Conservation (phyloP, 805 yeast genomes). For the Wickerhamiella spandovensis region DNA sequence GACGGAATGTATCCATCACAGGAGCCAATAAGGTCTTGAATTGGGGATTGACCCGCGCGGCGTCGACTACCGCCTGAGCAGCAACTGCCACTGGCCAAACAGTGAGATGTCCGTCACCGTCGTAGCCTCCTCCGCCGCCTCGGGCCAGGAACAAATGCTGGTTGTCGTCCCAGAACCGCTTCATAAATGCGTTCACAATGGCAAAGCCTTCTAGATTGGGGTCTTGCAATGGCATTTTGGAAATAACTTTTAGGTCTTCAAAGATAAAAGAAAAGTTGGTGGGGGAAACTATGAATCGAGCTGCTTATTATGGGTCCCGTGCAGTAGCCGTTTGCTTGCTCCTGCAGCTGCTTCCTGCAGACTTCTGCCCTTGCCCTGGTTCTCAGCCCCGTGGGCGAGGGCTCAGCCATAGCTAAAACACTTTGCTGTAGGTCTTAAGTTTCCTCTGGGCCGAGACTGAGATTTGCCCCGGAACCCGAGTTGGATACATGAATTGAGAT, state of each 20-base stretch:
- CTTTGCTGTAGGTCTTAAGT: too few relatives aligned
- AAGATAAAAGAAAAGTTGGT: neutral
- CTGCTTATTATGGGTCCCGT: neutral
- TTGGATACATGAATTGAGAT: too few relatives aligned
- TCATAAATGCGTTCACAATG: constrained; percentile 13
- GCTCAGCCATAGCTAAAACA: neutral
- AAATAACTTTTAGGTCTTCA: too few relatives aligned
- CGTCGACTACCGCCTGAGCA: constrained; percentile 55
- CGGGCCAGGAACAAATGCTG: constrained; percentile 14
- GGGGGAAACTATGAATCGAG: neutral
- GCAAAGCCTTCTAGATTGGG: constrained; percentile 21
- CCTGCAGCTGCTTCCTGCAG: neutral
- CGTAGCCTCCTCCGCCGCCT: constrained; percentile 32
- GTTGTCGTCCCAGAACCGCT: constrained; percentile 19
- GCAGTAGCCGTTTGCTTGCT: neutral
- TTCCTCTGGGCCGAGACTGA: too few relatives aligned
- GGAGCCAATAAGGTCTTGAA: constrained; percentile 41
- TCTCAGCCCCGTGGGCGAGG: neutral
- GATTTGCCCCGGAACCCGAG: too few relatives aligned
- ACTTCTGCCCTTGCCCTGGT: neutral
- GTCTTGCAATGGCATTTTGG: constrained; percentile 12
- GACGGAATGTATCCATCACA: constrained; percentile 36
- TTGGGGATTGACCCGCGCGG: constrained; percentile 37
- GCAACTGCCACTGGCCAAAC: constrained; percentile 62
- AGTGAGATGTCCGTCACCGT: constrained; percentile 41